Conservation (phyloP, 306 rosid genomes). For the Pyrus betulifolia region DNA sequence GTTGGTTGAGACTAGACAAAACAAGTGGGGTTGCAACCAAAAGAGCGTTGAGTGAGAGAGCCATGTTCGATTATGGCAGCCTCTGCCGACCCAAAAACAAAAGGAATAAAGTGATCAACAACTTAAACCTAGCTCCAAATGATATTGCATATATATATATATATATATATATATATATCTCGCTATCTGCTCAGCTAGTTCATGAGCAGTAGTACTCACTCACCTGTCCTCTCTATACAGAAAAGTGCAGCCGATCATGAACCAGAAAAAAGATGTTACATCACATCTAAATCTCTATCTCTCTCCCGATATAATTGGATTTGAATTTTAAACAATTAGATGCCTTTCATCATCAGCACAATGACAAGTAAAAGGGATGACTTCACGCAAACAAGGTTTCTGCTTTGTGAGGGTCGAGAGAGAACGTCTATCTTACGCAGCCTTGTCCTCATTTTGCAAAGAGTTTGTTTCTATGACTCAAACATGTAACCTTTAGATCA, state of each 20-base stretch:
- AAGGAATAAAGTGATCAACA: conserved; percentile 45
- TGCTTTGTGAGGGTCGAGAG: too few relatives aligned
- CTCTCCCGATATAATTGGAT: too few relatives aligned
- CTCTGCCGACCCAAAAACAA: conserved; percentile 34
- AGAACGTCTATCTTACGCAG: too few relatives aligned
- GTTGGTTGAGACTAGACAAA: conserved; percentile 38
- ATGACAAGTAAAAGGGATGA: background rate
- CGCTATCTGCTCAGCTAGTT: background rate
- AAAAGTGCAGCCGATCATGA: conserved; percentile 2
- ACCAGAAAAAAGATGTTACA: conserved; percentile 34
- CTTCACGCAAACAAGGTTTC: too few relatives aligned
- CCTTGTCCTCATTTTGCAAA: too few relatives aligned
- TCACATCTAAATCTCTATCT: conserved; percentile 30
- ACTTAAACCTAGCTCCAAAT: conserved; percentile 13
- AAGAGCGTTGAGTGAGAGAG: conserved; percentile 12
- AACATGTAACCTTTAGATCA: too few relatives aligned
- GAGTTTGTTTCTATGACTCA: too few relatives aligned
- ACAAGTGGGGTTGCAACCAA: conserved; percentile 54
- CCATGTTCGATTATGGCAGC: conserved; percentile 28
- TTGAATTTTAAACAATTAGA: background rate
- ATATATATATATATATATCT: too few relatives aligned
- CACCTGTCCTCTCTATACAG: background rate
- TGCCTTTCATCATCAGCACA: conserved; percentile 2
- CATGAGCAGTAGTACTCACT: background rate
- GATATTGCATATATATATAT: background rate